Evolutionary conservation across 345 rosid genomes (phyloP), one percentile per base, ranked within the genome.

Genomic region (Mercurialis annua): DNA sequence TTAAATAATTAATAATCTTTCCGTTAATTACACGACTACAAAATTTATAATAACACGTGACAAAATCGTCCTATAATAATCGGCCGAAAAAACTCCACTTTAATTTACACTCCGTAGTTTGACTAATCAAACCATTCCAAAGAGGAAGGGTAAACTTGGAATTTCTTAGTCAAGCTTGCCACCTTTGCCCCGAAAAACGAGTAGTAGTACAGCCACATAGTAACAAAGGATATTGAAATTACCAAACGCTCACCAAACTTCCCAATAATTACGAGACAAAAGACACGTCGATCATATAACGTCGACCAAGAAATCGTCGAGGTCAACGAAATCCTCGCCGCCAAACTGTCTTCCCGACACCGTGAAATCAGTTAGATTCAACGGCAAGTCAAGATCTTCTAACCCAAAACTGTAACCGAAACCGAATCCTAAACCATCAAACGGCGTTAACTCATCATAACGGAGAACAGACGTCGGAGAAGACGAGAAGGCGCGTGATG

Each of bases 401-500:
- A 77, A 71, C 11, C 79, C 79, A 10, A 74, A 77, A 10, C 62
- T 48, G 66, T 76, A 80, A 4, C 62, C 57, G 49, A 59, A 59
- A 0, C 62, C 62, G 73, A 70, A 67, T 24, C 64, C 26, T 4
- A 68, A 20, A 15, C 27, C 43, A 15, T 68, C 68, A 8, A 74
- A 71, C 62, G 48, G 65, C 33, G 68, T 30, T 11, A 42, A 33
- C 17, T 71, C 73, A 1, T 65, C 69, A 64, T 53, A 33, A 40
- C 70, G 46, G 62, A 81, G 77, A 8, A 81, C 84, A 0, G 84
- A 77, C 6, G 81, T 81, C 1, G 84, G 84, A 8, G 84, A 81
- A 0, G 77, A 63, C 12, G 52, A n/a, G 9, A n/a, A 54, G 0
- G 69, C 26, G 24, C 53, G 33, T 0, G 60, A 56, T 0, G 60